Percentiles rank a stretch among this genome's conserved stretches.
These are phyloP conservation scores for Lachnellula occidentalis DNA, from an alignment of 2,329 filamentous ascomycete genomes.

Conservation along the genomic window DNA sequence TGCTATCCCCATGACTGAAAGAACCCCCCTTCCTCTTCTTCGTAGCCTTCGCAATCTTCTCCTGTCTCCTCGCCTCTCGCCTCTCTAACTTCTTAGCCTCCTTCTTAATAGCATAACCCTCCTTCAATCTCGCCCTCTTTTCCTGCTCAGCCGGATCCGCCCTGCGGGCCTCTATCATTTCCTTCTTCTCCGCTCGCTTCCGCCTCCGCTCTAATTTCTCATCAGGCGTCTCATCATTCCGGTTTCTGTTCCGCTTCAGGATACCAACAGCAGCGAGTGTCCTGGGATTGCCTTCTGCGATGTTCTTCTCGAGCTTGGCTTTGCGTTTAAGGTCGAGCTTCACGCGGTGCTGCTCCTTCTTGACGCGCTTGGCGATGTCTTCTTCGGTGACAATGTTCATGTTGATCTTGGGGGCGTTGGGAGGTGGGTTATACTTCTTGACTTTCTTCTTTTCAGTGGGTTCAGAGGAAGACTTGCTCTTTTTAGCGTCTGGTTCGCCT, in stretches of 20 bases:
- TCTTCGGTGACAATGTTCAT: not conserved
- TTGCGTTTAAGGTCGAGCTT: not conserved
- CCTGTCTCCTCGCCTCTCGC: not conserved
- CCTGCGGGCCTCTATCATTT: constrained; percentile 1
- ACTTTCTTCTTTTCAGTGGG: constrained; percentile 2
- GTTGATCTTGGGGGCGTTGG: not conserved
- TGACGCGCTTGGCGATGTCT: not conserved
- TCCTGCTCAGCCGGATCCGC: not conserved
- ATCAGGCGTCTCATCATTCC: not conserved
- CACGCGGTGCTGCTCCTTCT: not conserved
- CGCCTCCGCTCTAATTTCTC: not conserved
- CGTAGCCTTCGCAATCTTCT: not conserved
- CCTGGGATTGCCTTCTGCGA: not conserved
- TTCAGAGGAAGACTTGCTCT: not conserved
- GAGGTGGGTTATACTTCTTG: not conserved
- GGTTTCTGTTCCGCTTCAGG: not conserved
- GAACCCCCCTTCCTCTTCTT: constrained; percentile 7
- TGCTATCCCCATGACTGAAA: constrained; percentile 10
- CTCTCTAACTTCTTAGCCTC: not conserved
- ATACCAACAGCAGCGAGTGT: not conserved
- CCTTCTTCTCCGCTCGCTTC: constrained; percentile 3
- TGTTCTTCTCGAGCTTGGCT: not conserved
- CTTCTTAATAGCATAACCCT: not conserved
- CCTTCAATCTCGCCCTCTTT: not conserved
- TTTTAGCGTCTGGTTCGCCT: constrained; percentile 2